phyloP scores from a whole-genome alignment of 306 rosid species.

The Prunus mongolica region DNA sequence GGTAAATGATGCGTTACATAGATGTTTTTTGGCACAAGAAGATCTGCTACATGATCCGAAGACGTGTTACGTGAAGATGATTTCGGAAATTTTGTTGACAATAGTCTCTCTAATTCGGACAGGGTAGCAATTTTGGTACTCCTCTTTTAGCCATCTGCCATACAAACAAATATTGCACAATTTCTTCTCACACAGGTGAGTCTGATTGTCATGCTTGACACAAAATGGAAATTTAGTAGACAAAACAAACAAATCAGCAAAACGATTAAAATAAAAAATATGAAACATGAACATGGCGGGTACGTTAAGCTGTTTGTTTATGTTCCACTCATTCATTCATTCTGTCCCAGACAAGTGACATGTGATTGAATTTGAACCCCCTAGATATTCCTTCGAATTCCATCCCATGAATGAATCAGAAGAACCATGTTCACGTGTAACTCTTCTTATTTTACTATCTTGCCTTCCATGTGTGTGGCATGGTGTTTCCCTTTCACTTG shows the following conservation, averaged over 20 bases:
- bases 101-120: no score
- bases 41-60: no score
- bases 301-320: neutral
- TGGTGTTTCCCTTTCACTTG: neutral
- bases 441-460: neutral
- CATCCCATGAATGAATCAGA: neutral
- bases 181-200: no score
- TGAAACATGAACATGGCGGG: neutral
- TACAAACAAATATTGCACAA: no score
- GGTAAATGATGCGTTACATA: neutral
- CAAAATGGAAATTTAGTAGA: neutral
- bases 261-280: no score
- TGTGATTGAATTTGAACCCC: conserved; percentile 12
- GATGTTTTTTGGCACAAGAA: no score
- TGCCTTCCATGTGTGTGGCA: neutral
- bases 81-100: no score
- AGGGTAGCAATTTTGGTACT: no score
- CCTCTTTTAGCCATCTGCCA: no score
- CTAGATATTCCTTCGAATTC: neutral
- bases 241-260: neutral
- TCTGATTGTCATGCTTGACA: neutral
- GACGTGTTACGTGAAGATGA: neutral
- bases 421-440: conserved; percentile 13
- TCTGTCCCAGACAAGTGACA: neutral
- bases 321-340: neutral